These are phyloP conservation scores for Begonia fuchsioides DNA, from an alignment of 306 rosid genomes.

Conservation along the genomic window DNA sequence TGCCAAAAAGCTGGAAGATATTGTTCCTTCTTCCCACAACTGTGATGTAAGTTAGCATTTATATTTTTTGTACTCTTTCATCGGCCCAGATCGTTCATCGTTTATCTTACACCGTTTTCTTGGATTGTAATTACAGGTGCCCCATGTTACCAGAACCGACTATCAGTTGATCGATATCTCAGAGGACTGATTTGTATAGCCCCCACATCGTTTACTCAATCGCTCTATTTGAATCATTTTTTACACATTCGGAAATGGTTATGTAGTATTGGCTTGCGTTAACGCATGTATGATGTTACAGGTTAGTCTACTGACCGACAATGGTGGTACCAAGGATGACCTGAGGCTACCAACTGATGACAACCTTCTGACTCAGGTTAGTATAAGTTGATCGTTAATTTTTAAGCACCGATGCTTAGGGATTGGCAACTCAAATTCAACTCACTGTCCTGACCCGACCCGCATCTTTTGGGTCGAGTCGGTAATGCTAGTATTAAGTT, in stretches of 20 bases:
- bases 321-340: slow-evolving; percentile 87
- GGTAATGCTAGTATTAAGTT: too few relatives aligned
- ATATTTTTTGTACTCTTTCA: not conserved
- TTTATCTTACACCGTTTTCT: not conserved
- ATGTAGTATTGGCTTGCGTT: too few relatives aligned
- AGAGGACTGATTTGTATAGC: slow-evolving; percentile 92
- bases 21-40: slow-evolving; percentile 95
- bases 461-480: too few relatives aligned
- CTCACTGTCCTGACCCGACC: too few relatives aligned
- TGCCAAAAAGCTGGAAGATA: slow-evolving; percentile 88
- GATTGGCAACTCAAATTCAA: too few relatives aligned
- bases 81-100: not conserved
- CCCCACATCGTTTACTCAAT: slow-evolving; percentile 1
- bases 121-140: slow-evolving; percentile 39
- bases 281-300: too few relatives aligned
- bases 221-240: not conserved
- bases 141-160: slow-evolving; percentile 91
- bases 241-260: not conserved
- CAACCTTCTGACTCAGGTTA: slow-evolving; percentile 62
- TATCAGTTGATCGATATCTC: slow-evolving; percentile 94
- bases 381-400: not conserved
- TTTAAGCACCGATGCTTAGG: too few relatives aligned
- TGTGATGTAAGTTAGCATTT: slow-evolving; percentile 65
- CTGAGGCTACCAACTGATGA: slow-evolving; percentile 95
- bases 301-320: slow-evolving; percentile 96